These are phyloP conservation scores for Annona cherimola DNA, from an alignment of 164 flowering plant species.

Conservation along the genomic window DNA sequence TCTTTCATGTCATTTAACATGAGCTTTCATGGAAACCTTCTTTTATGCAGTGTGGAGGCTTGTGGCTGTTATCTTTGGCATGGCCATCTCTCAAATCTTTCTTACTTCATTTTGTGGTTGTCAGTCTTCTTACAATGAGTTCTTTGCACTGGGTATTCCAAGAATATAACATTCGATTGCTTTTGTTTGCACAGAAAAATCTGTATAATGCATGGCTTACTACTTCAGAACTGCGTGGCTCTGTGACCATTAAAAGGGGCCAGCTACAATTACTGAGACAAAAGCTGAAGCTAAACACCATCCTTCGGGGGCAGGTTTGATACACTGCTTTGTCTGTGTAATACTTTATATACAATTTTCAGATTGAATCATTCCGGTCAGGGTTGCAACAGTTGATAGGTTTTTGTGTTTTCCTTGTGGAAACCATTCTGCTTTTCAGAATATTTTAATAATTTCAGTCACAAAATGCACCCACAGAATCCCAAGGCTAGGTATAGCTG, in stretches of 20 bases:
- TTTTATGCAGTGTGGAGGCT: background rate
- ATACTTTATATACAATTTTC: background rate
- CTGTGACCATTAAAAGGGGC: constrained; percentile 71
- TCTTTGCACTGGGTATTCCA: background rate
- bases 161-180: background rate
- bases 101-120: background rate
- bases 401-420: background rate
- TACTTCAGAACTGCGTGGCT: constrained; percentile 72
- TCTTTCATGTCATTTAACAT: no score
- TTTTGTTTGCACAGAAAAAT: constrained; percentile 49
- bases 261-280: constrained; percentile 66
- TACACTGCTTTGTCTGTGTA: background rate
- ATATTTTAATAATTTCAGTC: background rate
- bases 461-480: no score
- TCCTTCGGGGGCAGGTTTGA: constrained; percentile 80
- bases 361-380: background rate
- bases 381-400: background rate
- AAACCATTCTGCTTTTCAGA: background rate
- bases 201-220: constrained; percentile 82
- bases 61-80: background rate
- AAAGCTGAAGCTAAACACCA: constrained; percentile 65
- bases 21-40: no score
- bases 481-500: no score
- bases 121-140: background rate
- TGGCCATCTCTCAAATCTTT: background rate